Evolutionary conservation across 345 rosid species (phyloP).

Genomic region (Melaleuca quinquenervia): DNA sequence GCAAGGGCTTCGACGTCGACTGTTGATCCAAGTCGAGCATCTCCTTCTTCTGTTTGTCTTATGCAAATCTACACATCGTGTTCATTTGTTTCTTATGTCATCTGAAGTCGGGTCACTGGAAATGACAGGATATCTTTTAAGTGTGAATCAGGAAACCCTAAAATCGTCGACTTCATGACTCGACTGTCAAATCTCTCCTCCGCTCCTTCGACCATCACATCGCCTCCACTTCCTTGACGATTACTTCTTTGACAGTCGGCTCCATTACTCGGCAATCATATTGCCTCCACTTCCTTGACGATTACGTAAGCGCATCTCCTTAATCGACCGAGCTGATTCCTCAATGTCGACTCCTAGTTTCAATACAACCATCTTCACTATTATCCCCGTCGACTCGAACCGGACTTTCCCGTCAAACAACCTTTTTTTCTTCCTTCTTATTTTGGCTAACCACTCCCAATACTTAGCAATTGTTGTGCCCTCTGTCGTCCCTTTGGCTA

Average conservation of each 20-base stretch:
- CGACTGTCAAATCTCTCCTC: not conserved
- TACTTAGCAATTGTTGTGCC: not conserved
- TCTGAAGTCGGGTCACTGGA: not conserved
- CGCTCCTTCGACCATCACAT: not conserved
- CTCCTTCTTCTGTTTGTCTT: too few species aligned
- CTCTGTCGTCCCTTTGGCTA: not conserved
- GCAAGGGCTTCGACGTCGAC: not conserved
- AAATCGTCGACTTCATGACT: not conserved
- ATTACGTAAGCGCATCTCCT: accelerated
- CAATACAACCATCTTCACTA: too few species aligned
- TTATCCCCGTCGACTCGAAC: too few species aligned
- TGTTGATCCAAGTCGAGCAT: not conserved
- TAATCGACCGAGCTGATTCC: not conserved
- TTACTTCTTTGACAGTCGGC: not conserved
- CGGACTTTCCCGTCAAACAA: too few species aligned
- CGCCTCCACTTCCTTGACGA: not conserved
- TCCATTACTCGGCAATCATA: not conserved
- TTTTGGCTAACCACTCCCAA: not conserved
- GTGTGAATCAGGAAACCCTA: not conserved
- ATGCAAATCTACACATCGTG: accelerated
- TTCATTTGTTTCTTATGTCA: not conserved
- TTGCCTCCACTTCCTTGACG: accelerated
- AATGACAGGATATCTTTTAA: not conserved
- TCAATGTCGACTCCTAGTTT: too few species aligned
- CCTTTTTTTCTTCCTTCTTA: too few species aligned